These are phyloP conservation scores for Lycium barbarum DNA, from an alignment of 257 asterid genomes.

Conservation along the genomic window DNA sequence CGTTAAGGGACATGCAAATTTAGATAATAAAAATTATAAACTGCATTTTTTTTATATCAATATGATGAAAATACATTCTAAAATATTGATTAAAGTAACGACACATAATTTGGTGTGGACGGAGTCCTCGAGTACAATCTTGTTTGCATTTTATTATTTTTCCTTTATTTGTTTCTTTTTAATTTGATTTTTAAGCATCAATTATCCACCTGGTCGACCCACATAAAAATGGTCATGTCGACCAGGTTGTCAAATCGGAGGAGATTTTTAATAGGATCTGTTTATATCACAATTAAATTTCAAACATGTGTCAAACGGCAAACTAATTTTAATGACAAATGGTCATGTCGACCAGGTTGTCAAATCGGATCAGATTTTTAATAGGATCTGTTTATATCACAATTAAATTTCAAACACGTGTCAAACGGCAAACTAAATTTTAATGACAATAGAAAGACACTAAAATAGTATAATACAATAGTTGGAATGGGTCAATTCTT, in stretches of 20 bases:
- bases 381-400: not conserved
- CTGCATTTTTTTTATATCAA: too few species aligned
- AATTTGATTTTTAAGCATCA: not conserved
- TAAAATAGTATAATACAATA: not conserved
- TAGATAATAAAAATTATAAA: too few species aligned
- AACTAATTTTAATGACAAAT: not conserved
- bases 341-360: not conserved
- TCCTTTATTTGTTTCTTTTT: not conserved
- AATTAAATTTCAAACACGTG: not conserved
- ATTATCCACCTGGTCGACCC: not conserved
- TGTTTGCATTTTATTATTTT: not conserved
- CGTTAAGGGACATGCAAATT: too few species aligned
- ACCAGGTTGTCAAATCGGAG: not conserved
- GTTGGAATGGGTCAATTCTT: not conserved
- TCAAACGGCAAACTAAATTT: constrained; percentile 14
- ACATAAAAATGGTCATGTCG: not conserved
- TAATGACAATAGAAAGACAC: not conserved
- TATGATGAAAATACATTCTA: too few species aligned
- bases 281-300: not conserved
- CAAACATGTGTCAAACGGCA: constrained; percentile 19
- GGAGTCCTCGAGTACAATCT: not conserved
- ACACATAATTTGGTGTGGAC: too few species aligned
- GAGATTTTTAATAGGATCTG: not conserved
- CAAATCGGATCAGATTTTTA: not conserved
- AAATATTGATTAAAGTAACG: too few species aligned